A percentile compares a stretch with the other conserved stretches of the same genome.
Conservation (phyloP, 1,139 yeast species). For the Pichia cactophila region DNA sequence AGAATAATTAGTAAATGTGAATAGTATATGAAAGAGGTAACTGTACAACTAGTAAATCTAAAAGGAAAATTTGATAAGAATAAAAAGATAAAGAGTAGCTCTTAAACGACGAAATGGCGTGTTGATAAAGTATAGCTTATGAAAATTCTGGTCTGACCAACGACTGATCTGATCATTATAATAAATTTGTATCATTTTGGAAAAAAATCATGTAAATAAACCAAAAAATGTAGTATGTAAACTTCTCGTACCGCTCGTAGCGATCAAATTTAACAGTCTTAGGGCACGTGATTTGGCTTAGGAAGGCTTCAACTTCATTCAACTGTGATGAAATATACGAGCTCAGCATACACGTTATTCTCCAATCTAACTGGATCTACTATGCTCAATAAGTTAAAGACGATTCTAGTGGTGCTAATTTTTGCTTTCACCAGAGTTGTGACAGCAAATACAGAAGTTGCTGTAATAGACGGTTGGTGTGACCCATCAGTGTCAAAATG, state of each 20-base stretch:
- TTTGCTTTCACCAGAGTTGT: not conserved
- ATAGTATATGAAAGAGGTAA: not conserved
- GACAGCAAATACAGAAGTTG: not conserved
- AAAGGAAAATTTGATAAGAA: not conserved
- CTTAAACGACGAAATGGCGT: not conserved
- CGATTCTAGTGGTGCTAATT: too few species aligned
- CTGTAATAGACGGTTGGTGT: not conserved
- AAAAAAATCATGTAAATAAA: too few species aligned
- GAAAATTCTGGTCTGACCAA: not conserved
- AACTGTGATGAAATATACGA: too few species aligned
- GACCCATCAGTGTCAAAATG: not conserved
- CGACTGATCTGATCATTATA: not conserved
- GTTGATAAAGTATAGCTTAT: not conserved
- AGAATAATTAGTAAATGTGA: too few species aligned
- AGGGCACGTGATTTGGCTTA: too few species aligned
- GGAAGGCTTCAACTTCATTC: too few species aligned
- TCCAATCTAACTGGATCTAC: too few species aligned
- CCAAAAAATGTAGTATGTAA: not conserved
- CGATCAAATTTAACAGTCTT: too few species aligned
- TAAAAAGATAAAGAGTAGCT: too few species aligned
- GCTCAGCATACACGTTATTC: too few species aligned
- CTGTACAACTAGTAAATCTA: not conserved
- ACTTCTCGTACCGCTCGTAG: not conserved
- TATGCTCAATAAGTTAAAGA: too few species aligned
- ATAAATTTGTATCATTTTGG: too few species aligned